Evolutionary conservation across 139 green algal genomes (phyloP), one percentile per base, ranked within the genome.

Genomic region (Chlorella sorokiniana): DNA sequence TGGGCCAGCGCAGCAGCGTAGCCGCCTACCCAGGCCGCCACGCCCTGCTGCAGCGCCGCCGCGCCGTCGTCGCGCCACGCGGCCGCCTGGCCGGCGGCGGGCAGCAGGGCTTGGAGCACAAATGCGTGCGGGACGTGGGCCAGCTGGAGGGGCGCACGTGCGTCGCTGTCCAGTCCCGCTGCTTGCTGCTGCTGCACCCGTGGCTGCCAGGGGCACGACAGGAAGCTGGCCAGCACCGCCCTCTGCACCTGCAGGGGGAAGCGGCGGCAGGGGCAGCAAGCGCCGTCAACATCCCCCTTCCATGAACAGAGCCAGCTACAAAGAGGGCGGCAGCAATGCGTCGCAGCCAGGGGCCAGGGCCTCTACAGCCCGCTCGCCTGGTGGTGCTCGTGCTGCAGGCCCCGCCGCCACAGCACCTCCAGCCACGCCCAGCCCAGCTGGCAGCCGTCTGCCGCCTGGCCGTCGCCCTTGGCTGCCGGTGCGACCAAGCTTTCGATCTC

Each of bases 401-500:
- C 48, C 4, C 68, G 67, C 23, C 61, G 9, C 67, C 67, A 83
- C 40, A 83, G 14, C 51, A 76, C 77, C 35, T 63, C 38, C 77
- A 83, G 40, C 67, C 77, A 83, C 9, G 7, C 11, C 68, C 68
- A 76, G 4, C 37, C 40, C 54, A 69, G 35, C 61, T 61, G 35
- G 38, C n/a, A 29, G 40, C 40, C 25, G 69, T 61, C 37, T 33
- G 31, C 16, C 73, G 42, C 35, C 44, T 29, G 27, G 23, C 31
- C 20, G 8, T 33, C 54, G 42, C 31, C 63, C 25, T 1, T 40
- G 3, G 29, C 41, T 6, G 18, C 61, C 22, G 20, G 33, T 0
- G 29, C 27, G 27, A 31, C 18, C 65, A 87, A 68, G 25, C 31
- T 31, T 23, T 84, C 76, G 1, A 87, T 74, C 42, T 84, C 82